Percentiles rank a stretch among this genome's conserved stretches.
These are phyloP conservation scores for Venturiaceae sp. DNA, from an alignment of 2,329 filamentous ascomycete genomes.

Conservation along the genomic window DNA sequence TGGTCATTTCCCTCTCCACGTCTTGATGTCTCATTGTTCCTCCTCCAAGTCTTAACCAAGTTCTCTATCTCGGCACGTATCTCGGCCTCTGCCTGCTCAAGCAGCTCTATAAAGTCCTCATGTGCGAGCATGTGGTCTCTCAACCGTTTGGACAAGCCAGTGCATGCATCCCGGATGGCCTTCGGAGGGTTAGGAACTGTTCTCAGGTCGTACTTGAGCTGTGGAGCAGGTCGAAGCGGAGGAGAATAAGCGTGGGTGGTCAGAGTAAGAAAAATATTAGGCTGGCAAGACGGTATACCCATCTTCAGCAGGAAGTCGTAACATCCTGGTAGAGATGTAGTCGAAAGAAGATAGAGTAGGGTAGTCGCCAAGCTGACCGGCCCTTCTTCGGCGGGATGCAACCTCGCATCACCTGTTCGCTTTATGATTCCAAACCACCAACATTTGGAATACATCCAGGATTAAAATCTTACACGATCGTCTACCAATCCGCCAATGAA, in stretches of 20 bases:
- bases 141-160: slow-evolving; percentile 13
- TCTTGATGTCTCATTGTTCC: not conserved
- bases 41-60: not conserved
- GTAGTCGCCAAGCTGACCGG: not conserved
- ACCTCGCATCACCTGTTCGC: too few relatives aligned
- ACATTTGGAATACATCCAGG: not conserved
- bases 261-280: slow-evolving; percentile 9
- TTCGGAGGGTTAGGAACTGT: slow-evolving; percentile 14
- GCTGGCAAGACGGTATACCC: not conserved
- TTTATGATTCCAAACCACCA: not conserved
- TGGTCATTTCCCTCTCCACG: too few relatives aligned
- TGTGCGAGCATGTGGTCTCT: slow-evolving; percentile 13
- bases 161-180: slow-evolving; percentile 10
- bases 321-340: too few relatives aligned
- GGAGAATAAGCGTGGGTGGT: slow-evolving; percentile 13
- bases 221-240: slow-evolving; percentile 12
- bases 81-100: slow-evolving; percentile 11
- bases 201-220: slow-evolving; percentile 14
- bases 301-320: not conserved
- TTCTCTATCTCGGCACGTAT: slow-evolving; percentile 7
- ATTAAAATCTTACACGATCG: not conserved
- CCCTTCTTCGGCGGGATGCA: not conserved
- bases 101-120: slow-evolving; percentile 8
- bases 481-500: too few relatives aligned
- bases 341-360: not conserved